Evolutionary conservation across 2,329 filamentous ascomycete species (phyloP).

Genomic region (Aspergillus fructus): DNA sequence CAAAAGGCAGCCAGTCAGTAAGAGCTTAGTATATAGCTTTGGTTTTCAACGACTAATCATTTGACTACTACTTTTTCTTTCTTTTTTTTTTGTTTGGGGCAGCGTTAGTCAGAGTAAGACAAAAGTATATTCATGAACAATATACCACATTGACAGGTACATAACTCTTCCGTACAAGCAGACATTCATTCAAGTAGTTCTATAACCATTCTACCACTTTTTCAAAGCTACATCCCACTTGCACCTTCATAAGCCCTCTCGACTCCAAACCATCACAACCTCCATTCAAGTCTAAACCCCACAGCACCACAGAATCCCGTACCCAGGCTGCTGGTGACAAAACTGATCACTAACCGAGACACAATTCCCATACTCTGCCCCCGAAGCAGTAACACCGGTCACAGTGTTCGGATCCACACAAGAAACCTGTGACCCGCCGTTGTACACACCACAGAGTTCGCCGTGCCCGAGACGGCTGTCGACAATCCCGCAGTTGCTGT

Average conservation of each 20-base stretch:
- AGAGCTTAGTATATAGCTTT: not conserved
- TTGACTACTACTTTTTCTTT: not conserved
- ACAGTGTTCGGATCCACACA: not conserved
- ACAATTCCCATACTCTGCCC: not conserved
- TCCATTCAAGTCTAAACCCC: not conserved
- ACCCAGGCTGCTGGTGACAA: not conserved
- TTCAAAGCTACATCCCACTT: not conserved
- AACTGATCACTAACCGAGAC: not conserved
- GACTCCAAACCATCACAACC: not conserved
- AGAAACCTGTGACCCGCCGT: not conserved
- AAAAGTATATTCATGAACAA: not conserved
- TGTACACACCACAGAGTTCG: not conserved
- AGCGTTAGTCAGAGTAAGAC: not conserved
- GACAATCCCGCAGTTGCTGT: not conserved
- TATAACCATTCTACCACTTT: not conserved
- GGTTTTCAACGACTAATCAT: not conserved
- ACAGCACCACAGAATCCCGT: not conserved
- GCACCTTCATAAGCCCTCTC: no score
- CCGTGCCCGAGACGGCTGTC: not conserved
- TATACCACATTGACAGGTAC: not conserved
- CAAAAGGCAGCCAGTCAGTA: conserved; percentile 35
- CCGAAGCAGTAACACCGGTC: not conserved
- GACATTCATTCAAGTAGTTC: not conserved
- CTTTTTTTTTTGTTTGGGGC: not conserved
- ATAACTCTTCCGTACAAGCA: not conserved